Percentiles rank a stretch among this genome's conserved stretches.
phyloP scores from a whole-genome alignment of 805 yeast species.

The Ogataea naganishii region DNA sequence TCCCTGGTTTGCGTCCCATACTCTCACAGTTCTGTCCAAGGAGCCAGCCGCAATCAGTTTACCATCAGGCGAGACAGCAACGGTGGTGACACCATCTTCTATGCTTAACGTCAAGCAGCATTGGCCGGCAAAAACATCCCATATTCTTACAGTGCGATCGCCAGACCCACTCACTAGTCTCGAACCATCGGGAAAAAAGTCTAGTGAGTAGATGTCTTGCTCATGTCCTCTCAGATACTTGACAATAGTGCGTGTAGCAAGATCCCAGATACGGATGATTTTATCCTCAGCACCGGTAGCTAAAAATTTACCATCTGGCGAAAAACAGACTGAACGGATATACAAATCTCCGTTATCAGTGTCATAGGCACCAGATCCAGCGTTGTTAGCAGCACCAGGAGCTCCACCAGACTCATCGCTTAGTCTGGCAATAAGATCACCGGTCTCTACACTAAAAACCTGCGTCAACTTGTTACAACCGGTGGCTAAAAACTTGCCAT shows the following conservation, averaged over 20 bases:
- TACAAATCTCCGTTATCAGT: conserved; percentile 76
- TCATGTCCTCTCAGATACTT: conserved; percentile 89
- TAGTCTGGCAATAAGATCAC: conserved; percentile 78
- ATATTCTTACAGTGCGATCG: conserved; percentile 90
- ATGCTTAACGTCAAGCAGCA: conserved; percentile 82
- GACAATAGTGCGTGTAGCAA: conserved; percentile 74
- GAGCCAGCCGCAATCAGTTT: conserved; percentile 93
- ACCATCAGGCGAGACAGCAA: conserved; percentile 94
- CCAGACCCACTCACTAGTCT: conserved; percentile 94
- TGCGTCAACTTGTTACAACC: conserved; percentile 96
- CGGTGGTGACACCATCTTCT: conserved; percentile 98
- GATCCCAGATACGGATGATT: conserved; percentile 92
- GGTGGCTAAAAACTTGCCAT: conserved; percentile 89
- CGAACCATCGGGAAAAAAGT: conserved; percentile 90
- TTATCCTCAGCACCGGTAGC: conserved; percentile 94
- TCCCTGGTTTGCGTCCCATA: conserved; percentile 93
- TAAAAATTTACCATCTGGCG: conserved; percentile 87
- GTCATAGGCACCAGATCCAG: conserved; percentile 36
- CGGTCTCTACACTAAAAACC: conserved; percentile 86
- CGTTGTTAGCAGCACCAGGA: conserved; percentile 21
- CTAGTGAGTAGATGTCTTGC: conserved; percentile 94
- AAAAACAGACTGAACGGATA: conserved; percentile 91
- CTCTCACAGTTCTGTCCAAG: conserved; percentile 88
- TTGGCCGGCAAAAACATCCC: conserved; percentile 90
- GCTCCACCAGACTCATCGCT: conserved; percentile 64